Conservation (phyloP, 768 basidiomycete genomes). For the Thelephora aurantiotincta region DNA sequence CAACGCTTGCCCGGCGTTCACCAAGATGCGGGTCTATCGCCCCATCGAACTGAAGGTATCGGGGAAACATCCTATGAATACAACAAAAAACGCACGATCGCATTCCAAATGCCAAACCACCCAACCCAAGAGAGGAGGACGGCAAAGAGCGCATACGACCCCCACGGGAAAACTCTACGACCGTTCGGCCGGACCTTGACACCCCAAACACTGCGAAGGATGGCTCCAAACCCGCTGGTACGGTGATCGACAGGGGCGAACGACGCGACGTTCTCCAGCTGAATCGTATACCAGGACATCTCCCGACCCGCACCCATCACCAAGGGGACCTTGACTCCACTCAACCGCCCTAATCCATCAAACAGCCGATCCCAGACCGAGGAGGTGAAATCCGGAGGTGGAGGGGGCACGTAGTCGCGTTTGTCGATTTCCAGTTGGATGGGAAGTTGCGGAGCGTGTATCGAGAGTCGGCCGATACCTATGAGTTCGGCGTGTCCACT, state of each 20-base stretch:
- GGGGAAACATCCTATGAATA: too few species aligned
- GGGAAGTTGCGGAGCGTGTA: constrained; percentile 38
- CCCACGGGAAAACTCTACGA: too few species aligned
- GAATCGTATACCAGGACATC: constrained; percentile 55
- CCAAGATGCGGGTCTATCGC: too few species aligned
- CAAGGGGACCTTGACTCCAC: constrained; percentile 24
- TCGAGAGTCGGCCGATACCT: constrained; percentile 59
- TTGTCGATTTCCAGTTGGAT: constrained; percentile 2
- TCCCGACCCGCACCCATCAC: constrained; percentile 51
- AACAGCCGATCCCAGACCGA: constrained; percentile 5
- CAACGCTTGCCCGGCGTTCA: too few species aligned
- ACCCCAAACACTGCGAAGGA: constrained; percentile 4
- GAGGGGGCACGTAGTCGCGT: constrained; percentile 1
- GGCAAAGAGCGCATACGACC: too few species aligned
- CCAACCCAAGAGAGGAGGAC: too few species aligned
- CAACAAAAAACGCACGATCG: too few species aligned
- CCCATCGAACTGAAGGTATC: too few species aligned
- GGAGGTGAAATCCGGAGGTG: background rate
- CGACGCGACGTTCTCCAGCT: constrained; percentile 36
- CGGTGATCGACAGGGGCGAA: constrained; percentile 9
- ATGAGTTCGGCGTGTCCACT: constrained; percentile 54
- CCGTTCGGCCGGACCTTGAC: too few species aligned
- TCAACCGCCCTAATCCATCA: constrained; percentile 8
- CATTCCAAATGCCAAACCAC: too few species aligned
- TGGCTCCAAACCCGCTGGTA: constrained; percentile 11